Evolutionary conservation across 441 rosid genomes (phyloP).

Genomic region (Corymbia citriodora): DNA sequence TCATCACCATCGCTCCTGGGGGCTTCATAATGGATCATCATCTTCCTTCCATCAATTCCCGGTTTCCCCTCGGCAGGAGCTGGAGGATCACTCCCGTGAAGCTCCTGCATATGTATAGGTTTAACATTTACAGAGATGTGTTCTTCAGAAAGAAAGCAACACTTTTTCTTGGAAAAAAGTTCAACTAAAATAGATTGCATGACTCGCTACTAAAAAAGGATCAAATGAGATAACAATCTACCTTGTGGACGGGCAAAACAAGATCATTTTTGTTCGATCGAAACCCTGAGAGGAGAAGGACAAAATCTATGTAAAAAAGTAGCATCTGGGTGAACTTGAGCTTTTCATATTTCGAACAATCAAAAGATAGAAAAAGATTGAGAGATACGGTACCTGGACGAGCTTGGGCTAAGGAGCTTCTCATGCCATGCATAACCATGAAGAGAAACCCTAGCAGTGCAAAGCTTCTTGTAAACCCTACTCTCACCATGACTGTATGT

Average conservation of each 20-base stretch:
- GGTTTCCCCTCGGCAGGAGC: not conserved
- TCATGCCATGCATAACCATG: not conserved
- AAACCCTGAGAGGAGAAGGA: not conserved
- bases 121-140: not conserved
- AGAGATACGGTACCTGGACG: not conserved
- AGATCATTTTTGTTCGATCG: not conserved
- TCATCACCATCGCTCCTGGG: not conserved
- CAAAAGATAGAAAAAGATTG: not conserved
- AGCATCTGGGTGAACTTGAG: not conserved
- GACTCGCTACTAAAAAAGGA: not conserved
- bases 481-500: not conserved
- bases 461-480: not conserved
- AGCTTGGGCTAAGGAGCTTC: not conserved
- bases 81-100: not conserved
- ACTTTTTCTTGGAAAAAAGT: not conserved
- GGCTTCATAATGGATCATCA: not conserved
- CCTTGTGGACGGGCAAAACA: not conserved
- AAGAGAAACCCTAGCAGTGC: not conserved
- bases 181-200: not conserved
- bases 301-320: not conserved
- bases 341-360: not conserved
- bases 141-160: not conserved
- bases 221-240: not conserved
- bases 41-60: not conserved
- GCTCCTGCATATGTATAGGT: not conserved